Evolutionary conservation across 1,284 basidiomycete species (phyloP), one percentile per base, ranked within the genome.

Genomic region (Taiwanofungus camphoratus): DNA sequence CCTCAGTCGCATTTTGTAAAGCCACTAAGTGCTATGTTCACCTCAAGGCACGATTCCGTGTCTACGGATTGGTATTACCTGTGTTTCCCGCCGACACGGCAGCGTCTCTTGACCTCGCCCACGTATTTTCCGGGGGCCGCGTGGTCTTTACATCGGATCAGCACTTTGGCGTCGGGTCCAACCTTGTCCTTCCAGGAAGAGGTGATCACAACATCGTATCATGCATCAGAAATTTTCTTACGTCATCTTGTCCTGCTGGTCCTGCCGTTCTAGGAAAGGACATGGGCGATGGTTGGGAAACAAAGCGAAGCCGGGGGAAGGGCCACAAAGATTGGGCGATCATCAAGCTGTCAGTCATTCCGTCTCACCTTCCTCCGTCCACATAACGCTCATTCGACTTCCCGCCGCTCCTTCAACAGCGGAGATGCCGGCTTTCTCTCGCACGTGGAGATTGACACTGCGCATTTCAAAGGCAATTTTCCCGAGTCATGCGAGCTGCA

Each of bases 241-340:
- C n/a, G n/a, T n/a, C n/a, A n/a, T n/a, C n/a, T n/a, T n/a, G n/a
- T n/a, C n/a, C n/a, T 39, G 40, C 32, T 49, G 9, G 36, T 35
- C 22, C 2, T 9, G 7, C 9, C 26, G 31, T 15, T 21, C 30
- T 40, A 71, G 69, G 70, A 8, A 83, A 84, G 58, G 88, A 96
- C 58, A 99, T 99, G 93, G 85, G 92, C 13, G 94, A 98, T 60
- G 95, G 96, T 5, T 99, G 95, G 96, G 95, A 99, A 67, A 98
- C 95, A 1, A 91, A 89, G 61, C 79, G 96, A 44, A 93, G 87
- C 54, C 75, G 95, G 39, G 70, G 71, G 33, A 72, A 77, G 42
- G 83, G 82, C 38, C 85, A 96, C 58, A 87, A 82, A 45, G 94
- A 99, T 57, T 97, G 91, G 89, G 86, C 81, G 3, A 77, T 98